Evolutionary conservation across 2,329 filamentous ascomycete species (phyloP).

Genomic region (Penicillium sp.): DNA sequence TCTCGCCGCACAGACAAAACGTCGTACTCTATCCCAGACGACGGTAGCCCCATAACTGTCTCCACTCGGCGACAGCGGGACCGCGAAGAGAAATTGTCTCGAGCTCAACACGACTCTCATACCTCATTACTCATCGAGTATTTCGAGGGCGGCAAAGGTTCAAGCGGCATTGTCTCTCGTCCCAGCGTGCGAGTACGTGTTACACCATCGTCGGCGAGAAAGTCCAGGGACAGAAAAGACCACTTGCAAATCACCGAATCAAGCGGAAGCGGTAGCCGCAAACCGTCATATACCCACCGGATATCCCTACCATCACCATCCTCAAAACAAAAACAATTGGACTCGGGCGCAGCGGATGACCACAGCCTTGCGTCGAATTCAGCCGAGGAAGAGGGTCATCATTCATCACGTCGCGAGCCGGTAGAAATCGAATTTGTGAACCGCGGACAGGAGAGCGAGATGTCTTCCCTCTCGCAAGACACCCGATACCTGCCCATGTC

Average conservation of each 20-base stretch:
- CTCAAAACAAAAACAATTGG: constrained; percentile 38
- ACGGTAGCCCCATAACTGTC: constrained; percentile 81
- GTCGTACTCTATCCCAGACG: constrained; percentile 52
- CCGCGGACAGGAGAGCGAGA: constrained; percentile 63
- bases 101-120: constrained; percentile 65
- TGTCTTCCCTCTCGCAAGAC: constrained; percentile 61
- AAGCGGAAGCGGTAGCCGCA: constrained; percentile 61
- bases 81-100: constrained; percentile 60
- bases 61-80: constrained; percentile 62
- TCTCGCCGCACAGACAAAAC: constrained; percentile 53
- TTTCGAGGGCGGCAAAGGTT: constrained; percentile 74
- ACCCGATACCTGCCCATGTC: constrained; percentile 64
- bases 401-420: constrained; percentile 65
- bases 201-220: constrained; percentile 69
- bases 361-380: constrained; percentile 72
- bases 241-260: constrained; percentile 86
- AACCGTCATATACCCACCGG: constrained; percentile 66
- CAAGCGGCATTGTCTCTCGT: constrained; percentile 60
- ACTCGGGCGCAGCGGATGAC: constrained; percentile 54
- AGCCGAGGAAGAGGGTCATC: constrained; percentile 74
- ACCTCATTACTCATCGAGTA: constrained; percentile 93
- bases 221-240: constrained; percentile 62
- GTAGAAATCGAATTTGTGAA: constrained; percentile 87
- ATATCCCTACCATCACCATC: constrained; percentile 59
- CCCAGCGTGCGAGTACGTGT: constrained; percentile 80